Evolutionary conservation across 2,329 filamentous ascomycete genomes (phyloP), one percentile per base, ranked within the genome.

Genomic region (Alternaria gansuensis): DNA sequence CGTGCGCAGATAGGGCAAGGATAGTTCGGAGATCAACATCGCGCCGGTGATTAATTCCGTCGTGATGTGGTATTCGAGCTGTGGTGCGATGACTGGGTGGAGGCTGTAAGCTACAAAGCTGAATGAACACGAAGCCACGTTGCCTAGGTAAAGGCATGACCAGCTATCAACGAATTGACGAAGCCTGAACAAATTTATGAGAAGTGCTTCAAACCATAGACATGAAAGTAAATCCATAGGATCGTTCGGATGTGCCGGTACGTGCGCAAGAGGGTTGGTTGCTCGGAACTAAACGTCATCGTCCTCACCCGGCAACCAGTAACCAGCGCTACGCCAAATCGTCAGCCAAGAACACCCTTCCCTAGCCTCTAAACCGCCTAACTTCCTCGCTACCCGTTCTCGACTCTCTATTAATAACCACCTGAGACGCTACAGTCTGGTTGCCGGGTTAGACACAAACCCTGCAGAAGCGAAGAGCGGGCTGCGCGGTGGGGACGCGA

Each of bases 401-500:
- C 52, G 41, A 24, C 26, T 26, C 40, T 34, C 52, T 59, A 59
- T 56, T 59, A 56, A 56, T 59, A 59, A 51, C 34, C 14, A 49
- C 11, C 43, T 31, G 28, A 24, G 57, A n/a, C 46, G 44, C 51
- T 43, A 39, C 55, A 44, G 31, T 26, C 11, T 46, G 51, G 51
- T 54, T 59, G 52, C 57, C 53, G 26, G 57, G 57, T 51, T 59
- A 50, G 51, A 48, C 28, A 51, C 41, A 36, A 59, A 36, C 45
- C 57, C 57, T 54, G 48, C 44, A 44, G 29, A 55, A 41, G 49
- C 36, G 54, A 51, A 36, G 51, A 37, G 41, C 37, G 50, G 49
- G 41, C 36, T 34, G 55, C 43, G 55, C 36, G 44, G 58, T 45
- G 54, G 57, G 52, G 45, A 59, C 55, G 54, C 57, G 57, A 60